Evolutionary conservation across 768 basidiomycete genomes (phyloP).

Genomic region (Leccinellum luteum): DNA sequence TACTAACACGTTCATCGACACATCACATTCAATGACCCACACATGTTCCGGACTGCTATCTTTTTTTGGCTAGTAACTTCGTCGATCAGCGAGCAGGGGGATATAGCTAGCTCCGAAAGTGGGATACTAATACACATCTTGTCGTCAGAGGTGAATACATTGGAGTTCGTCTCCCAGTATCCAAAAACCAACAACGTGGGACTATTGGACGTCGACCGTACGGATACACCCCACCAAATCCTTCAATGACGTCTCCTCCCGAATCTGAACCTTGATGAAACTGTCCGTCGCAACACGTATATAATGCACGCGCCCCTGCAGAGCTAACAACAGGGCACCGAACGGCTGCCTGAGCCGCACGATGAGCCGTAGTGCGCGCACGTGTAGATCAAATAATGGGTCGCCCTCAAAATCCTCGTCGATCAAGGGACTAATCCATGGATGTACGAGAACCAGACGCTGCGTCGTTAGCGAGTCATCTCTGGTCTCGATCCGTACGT

Average conservation of each 20-base stretch:
- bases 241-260: background rate
- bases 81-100: no score
- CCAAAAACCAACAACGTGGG: no score
- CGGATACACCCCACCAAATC: background rate
- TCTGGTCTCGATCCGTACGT: background rate
- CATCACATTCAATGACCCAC: no score
- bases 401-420: background rate
- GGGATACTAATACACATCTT: no score
- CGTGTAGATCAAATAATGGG: background rate
- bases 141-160: no score
- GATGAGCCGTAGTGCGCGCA: background rate
- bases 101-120: no score
- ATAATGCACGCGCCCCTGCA: background rate
- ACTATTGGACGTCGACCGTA: background rate
- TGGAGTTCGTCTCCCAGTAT: no score
- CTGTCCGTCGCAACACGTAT: background rate
- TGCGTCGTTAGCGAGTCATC: background rate
- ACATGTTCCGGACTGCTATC: no score
- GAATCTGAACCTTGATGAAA: background rate
- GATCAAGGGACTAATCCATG: background rate
- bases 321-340: background rate
- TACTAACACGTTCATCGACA: no score
- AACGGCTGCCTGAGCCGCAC: background rate
- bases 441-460: background rate
- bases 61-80: no score